Evolutionary conservation across 768 basidiomycete species (phyloP).

Genomic region (Kwoniella dejecticola): DNA sequence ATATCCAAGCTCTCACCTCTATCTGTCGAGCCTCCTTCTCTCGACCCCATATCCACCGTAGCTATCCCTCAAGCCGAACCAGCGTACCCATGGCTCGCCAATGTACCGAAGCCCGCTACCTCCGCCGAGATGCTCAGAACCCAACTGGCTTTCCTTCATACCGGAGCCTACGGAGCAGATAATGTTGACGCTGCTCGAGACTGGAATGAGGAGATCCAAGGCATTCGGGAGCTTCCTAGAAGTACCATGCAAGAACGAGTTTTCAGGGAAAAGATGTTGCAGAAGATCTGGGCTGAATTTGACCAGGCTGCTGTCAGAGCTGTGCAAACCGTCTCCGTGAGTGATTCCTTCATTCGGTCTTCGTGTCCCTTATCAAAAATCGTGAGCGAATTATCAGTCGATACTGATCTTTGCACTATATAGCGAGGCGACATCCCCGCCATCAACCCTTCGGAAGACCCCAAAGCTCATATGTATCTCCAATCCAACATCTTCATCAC

Average conservation of each 20-base stretch:
- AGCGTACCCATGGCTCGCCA: slow-evolving; percentile 57
- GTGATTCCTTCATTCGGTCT: slow-evolving; percentile 3
- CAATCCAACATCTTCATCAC: slow-evolving; percentile 59
- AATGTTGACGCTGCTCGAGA: slow-evolving; percentile 57
- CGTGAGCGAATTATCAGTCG: not conserved
- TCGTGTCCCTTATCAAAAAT: not conserved
- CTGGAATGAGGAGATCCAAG: slow-evolving; percentile 60
- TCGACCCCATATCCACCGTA: slow-evolving; percentile 55
- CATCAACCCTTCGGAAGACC: slow-evolving; percentile 58
- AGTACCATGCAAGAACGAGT: slow-evolving; percentile 55
- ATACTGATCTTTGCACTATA: not conserved
- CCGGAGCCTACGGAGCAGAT: slow-evolving; percentile 55
- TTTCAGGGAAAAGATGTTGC: slow-evolving; percentile 56
- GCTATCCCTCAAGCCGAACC: slow-evolving; percentile 57
- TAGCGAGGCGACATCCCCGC: slow-evolving; percentile 57
- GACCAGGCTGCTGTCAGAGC: slow-evolving; percentile 56
- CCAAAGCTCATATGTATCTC: slow-evolving; percentile 57
- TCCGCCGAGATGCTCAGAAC: slow-evolving; percentile 55
- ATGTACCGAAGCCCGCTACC: slow-evolving; percentile 42
- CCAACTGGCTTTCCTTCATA: slow-evolving; percentile 58
- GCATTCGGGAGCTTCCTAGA: slow-evolving; percentile 56
- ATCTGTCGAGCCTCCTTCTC: slow-evolving; percentile 30
- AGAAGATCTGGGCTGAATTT: slow-evolving; percentile 57
- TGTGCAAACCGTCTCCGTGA: slow-evolving; percentile 53
- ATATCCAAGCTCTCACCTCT: slow-evolving; percentile 42